Evolutionary conservation across 768 basidiomycete genomes (phyloP), one percentile per base, ranked within the genome.

Genomic region (Sarcomyxa edulis): DNA sequence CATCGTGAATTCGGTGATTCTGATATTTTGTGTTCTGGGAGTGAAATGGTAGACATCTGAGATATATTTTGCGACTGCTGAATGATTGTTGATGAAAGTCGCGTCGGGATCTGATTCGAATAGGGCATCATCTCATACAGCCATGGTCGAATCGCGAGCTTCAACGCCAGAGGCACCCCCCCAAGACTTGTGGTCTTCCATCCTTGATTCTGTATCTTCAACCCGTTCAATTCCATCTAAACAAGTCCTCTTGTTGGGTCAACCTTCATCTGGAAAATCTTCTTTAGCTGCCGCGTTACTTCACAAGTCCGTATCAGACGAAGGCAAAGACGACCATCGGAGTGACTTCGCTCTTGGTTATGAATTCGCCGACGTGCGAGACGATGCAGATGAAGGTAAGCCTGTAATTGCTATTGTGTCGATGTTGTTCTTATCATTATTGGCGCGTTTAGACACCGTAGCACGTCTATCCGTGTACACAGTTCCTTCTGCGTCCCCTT

Each of bases 321-420:
- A 75, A 40, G 64, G 60, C 32, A 74, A 74, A 47, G 76, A 78
- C 46, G 76, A 78, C 43, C 68, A 74, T 32, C 70, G 71, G 39
- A 65, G 67, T 6, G 89, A 93, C 50, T 84, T 94, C 60, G 89
- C 91, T 1, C 58, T 97, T 48, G 92, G 93, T 26, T 98, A 94
- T 54, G 87, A 94, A 49, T 95, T 90, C 73, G 73, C 88, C 3
- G 88, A 96, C 53, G 76, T 96, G 19, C 69, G 81, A 36, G 92
- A 97, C 51, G 94, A 96, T 19, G 92, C 80, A 4, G 94, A 96
- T 53, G 93, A 96, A 78, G 94, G 94, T 84, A 43, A 44, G 78
- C 61, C 16, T 19, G 26, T 25, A 14, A 8, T 28, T 8, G 39
- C 18, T 36, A 28, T 41, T 22, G 28, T 11, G 7, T 29, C 1